phyloP scores from a whole-genome alignment of 2,329 filamentous ascomycete species.

The Cladosporium cucumerinum region DNA sequence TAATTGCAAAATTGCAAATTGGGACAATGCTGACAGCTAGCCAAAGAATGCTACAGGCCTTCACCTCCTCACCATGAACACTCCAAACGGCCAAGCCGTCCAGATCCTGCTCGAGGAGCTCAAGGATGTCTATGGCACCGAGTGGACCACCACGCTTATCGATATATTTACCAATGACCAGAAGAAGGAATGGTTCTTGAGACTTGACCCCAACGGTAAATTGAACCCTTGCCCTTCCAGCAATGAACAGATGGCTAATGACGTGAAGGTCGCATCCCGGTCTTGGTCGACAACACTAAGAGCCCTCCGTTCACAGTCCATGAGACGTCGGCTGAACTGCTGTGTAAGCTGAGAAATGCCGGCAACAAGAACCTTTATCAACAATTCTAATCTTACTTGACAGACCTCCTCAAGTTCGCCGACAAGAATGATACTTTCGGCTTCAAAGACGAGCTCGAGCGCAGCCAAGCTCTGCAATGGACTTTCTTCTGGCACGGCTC shows the following conservation, averaged over 20 bases:
- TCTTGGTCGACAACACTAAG: slow-evolving; percentile 50
- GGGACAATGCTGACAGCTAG: neutral
- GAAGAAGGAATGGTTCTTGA: slow-evolving; percentile 55
- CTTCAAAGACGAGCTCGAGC: slow-evolving; percentile 52
- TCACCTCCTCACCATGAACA: slow-evolving; percentile 51
- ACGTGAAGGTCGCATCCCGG: slow-evolving; percentile 43
- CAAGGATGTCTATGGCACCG: slow-evolving; percentile 44
- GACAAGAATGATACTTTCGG: slow-evolving; percentile 51
- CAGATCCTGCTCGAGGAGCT: slow-evolving; percentile 57
- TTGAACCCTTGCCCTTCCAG: neutral
- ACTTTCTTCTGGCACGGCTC: slow-evolving; percentile 53
- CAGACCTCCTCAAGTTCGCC: slow-evolving; percentile 46
- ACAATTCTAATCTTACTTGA: neutral
- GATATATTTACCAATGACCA: slow-evolving; percentile 53
- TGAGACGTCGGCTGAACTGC: slow-evolving; percentile 50
- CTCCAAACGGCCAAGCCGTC: slow-evolving; percentile 52
- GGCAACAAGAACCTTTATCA: slow-evolving; percentile 22
- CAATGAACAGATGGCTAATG: neutral
- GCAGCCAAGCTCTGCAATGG: slow-evolving; percentile 51
- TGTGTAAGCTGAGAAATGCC: slow-evolving; percentile 28
- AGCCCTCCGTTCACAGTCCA: slow-evolving; percentile 50
- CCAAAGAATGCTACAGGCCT: slow-evolving; percentile 47
- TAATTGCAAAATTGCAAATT: neutral
- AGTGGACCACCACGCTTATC: slow-evolving; percentile 49
- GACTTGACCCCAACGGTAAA: slow-evolving; percentile 38